Evolutionary conservation across 495 filamentous ascomycete genomes (phyloP).

Genomic region (Podospora sp.): DNA sequence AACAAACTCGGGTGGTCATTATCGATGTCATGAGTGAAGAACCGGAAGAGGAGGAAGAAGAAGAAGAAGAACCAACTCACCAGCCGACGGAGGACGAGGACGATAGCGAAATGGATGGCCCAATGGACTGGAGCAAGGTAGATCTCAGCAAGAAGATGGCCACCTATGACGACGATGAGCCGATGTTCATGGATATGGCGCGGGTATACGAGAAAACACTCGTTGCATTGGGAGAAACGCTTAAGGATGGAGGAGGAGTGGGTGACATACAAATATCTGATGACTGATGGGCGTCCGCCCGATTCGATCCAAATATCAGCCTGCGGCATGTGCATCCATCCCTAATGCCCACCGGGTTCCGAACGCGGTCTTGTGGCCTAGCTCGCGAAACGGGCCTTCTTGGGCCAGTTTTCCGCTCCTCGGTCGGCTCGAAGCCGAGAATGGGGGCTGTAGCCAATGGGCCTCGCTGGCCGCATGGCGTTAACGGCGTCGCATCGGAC

Average conservation of each 20-base stretch:
- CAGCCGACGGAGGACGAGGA: conserved; percentile 25
- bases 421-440: conserved; percentile 4
- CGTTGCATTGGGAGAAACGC: conserved; percentile 65
- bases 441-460: conserved; percentile 13
- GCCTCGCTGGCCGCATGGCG: background rate
- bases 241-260: conserved; percentile 41
- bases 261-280: conserved; percentile 22
- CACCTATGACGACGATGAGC: conserved; percentile 48
- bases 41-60: conserved; percentile 43
- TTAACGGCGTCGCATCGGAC: background rate
- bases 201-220: conserved; percentile 79
- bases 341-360: background rate
- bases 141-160: conserved; percentile 6
- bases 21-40: conserved; percentile 62
- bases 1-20: conserved; percentile 66
- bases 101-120: conserved; percentile 23
- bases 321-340: too few species aligned
- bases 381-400: background rate
- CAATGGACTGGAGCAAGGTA: background rate
- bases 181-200: conserved; percentile 65
- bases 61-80: conserved; percentile 13
- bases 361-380: background rate
- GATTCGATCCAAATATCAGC: background rate
- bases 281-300: conserved; percentile 1
- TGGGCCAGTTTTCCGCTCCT: background rate